Evolutionary conservation across 169 alveolate genomes (phyloP), one percentile per base, ranked within the genome.

Genomic region (Plasmodium fragile): DNA sequence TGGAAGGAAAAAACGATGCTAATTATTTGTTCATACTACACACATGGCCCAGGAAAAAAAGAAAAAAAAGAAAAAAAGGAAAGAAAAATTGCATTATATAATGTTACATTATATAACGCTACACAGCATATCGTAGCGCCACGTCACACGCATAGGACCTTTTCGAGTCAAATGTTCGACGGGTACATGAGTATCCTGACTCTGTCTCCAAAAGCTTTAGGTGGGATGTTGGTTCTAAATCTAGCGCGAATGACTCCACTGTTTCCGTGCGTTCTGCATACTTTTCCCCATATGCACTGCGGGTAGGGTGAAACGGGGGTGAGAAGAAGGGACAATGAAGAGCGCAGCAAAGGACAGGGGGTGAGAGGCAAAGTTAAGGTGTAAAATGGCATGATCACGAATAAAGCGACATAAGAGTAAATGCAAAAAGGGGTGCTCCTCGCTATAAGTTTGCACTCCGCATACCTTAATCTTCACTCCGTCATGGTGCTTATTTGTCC

Each of bases 141-240:
- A 16, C 25, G 22, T 13, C 43, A 59, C 28, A 55, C 43, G 53
- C 69, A 72, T 36, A 30, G 32, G 16, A 5, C 55, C 59, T n/a
- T 36, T 93, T 75, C 69, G 22, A 75, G 55, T 97, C 90, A 98
- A 82, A 97, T 96, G 92, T 97, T 96, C 92, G 99, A 98, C 45
- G 99, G 99, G 96, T 98, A 99, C 85, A 99, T 97, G 97, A 99
- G 97, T 83, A 99, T 99, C 95, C 99, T 97, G 59, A 98, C 99
- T 92, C 97, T 97, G 82, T 98, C 97, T 43, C 99, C 99, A 93
- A 99, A 98, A 71, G 99, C 99, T 83, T 96, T 96, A 28, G 99
- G 99, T 59, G 99, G 99, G 73, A 99, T 97, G 96, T 98, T 98
- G 95, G 94, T 98, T 91, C 96, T 95, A 96, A 99, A 99, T 94